Evolutionary conservation across 768 basidiomycete species (phyloP).

Genomic region (Mycena olivaceomarginata): DNA sequence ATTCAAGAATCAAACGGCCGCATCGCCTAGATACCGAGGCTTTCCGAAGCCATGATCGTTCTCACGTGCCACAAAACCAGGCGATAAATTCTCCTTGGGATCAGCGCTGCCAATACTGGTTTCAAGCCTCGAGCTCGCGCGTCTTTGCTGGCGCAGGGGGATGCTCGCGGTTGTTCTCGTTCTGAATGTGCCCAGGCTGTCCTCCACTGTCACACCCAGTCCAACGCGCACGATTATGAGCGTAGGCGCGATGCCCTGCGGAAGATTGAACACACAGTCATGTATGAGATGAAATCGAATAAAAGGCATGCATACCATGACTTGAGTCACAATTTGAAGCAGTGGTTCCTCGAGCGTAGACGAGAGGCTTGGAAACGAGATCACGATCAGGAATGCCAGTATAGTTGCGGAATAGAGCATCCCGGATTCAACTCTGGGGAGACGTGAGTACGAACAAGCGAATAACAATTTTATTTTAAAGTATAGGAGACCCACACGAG

Average conservation of each 20-base stretch:
- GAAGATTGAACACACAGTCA: conserved; percentile 11
- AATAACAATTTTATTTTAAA: conserved; percentile 8
- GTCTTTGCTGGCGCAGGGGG: conserved; percentile 4
- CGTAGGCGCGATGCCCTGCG: conserved; percentile 9
- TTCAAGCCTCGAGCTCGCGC: not conserved
- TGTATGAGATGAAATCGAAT: conserved; percentile 5
- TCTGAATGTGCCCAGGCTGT: not conserved
- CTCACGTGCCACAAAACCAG: conserved; percentile 1
- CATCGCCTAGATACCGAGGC: conserved; percentile 6
- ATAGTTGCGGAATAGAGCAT: conserved; percentile 12
- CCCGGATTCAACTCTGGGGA: conserved; percentile 10
- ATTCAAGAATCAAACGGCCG: conserved; percentile 3
- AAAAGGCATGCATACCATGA: conserved; percentile 11
- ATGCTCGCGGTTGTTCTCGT: not conserved
- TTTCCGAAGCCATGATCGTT: conserved; percentile 1
- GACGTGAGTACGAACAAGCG: conserved; percentile 2
- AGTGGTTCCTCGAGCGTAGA: conserved; percentile 7
- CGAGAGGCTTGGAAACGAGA: conserved; percentile 3
- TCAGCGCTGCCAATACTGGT: conserved; percentile 2
- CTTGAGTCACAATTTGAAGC: not conserved
- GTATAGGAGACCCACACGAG: not conserved
- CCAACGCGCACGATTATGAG: conserved; percentile 13
- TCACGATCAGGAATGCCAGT: conserved; percentile 12
- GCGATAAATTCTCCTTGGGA: conserved; percentile 6
- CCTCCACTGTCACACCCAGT: conserved; percentile 10